Evolutionary conservation across 768 basidiomycete genomes (phyloP).

Genomic region (Termitomyces sp.): DNA sequence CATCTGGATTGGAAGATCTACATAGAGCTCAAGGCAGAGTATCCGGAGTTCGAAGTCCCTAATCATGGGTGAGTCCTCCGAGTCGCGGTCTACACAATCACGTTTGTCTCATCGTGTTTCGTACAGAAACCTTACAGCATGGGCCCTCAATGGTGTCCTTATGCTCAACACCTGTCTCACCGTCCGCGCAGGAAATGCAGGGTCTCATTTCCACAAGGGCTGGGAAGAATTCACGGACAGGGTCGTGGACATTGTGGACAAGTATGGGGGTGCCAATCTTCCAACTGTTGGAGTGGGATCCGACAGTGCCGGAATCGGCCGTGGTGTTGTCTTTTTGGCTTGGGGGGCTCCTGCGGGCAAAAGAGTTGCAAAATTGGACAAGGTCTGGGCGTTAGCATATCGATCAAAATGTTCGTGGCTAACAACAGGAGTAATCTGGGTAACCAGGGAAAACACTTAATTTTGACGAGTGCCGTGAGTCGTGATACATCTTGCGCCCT

Average conservation of each 20-base stretch:
- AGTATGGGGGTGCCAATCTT: constrained; percentile 73
- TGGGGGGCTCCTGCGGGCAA: constrained; percentile 91
- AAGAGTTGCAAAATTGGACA: constrained; percentile 73
- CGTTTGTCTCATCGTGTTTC: constrained; percentile 3
- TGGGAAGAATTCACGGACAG: constrained; percentile 90
- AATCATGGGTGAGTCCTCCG: constrained; percentile 70
- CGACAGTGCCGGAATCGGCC: constrained; percentile 51
- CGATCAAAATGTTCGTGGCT: neutral
- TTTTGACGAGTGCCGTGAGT: constrained; percentile 74
- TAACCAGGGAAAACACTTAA: constrained; percentile 71
- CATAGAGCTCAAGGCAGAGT: constrained; percentile 79
- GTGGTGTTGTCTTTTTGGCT: constrained; percentile 77
- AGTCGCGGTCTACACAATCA: neutral
- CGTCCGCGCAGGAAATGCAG: constrained; percentile 71
- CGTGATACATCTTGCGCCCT: constrained; percentile 12
- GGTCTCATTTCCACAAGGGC: constrained; percentile 81
- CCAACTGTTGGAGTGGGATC: constrained; percentile 31
- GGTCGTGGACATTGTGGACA: constrained; percentile 75
- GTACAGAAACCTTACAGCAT: constrained; percentile 70
- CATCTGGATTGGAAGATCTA: constrained; percentile 61
- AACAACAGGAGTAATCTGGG: neutral
- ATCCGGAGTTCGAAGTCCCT: constrained; percentile 75
- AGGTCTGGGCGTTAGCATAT: constrained; percentile 39
- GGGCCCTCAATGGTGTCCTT: constrained; percentile 86
- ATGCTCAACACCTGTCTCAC: constrained; percentile 93